phyloP scores from a whole-genome alignment of 495 filamentous ascomycete species.

The Opeltia flavorubescens region DNA sequence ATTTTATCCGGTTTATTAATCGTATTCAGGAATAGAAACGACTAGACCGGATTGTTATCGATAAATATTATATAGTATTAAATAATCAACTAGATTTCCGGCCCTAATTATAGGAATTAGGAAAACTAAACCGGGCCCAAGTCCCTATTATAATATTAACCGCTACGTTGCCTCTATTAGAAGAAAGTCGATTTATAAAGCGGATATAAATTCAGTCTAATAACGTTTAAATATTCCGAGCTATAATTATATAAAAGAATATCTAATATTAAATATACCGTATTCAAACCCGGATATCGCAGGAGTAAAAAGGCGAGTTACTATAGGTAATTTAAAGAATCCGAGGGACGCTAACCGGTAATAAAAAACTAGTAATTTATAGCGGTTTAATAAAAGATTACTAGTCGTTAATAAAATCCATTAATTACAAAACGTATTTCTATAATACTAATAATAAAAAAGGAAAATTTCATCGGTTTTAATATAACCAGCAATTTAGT shows the following conservation, averaged over 20 bases:
- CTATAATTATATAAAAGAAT: background rate
- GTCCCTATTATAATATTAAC: constrained; percentile 17
- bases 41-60: constrained; percentile 14
- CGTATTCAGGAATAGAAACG: constrained; percentile 3
- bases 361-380: too few species aligned
- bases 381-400: too few species aligned
- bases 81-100: constrained; percentile 5
- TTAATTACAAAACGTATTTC: too few species aligned
- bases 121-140: constrained; percentile 2
- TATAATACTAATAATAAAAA: constrained; percentile 2
- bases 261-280: background rate
- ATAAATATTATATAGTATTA: constrained; percentile 16
- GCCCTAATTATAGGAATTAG: too few species aligned
- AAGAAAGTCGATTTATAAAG: too few species aligned
- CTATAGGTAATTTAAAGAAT: background rate
- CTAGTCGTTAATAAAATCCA: too few species aligned
- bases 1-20: constrained; percentile 15
- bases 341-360: constrained; percentile 4
- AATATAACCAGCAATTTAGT: background rate
- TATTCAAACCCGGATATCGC: background rate
- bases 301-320: background rate
- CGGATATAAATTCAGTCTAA: too few species aligned
- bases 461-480: constrained; percentile 9
- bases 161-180: constrained; percentile 10
- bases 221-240: too few species aligned